These are phyloP conservation scores for Nicotiana otophora DNA, from an alignment of 257 asterid species.

Conservation along the genomic window DNA sequence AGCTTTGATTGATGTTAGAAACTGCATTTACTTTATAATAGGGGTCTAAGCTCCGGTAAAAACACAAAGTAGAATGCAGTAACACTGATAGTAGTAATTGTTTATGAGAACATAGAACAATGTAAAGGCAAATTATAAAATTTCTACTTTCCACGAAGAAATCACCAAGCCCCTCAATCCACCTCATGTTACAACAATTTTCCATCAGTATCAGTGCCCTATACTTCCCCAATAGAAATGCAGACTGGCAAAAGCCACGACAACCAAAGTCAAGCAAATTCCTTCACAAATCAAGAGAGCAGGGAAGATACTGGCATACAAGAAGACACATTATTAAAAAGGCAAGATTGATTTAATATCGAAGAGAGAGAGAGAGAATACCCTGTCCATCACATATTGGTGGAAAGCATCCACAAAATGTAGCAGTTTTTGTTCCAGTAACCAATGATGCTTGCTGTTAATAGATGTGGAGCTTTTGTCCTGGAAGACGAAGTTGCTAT, in stretches of 20 bases:
- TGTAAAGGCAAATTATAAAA: background rate
- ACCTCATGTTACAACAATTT: background rate
- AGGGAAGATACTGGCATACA: background rate
- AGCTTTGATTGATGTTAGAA: background rate
- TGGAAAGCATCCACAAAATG: constrained; percentile 98
- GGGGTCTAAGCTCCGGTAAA: background rate
- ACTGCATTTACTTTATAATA: background rate
- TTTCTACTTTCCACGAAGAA: background rate
- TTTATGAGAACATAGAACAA: background rate
- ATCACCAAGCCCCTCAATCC: background rate
- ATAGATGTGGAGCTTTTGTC: constrained; percentile 56
- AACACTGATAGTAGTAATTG: background rate
- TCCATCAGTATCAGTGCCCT: background rate
- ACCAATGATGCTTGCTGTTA: constrained; percentile 79
- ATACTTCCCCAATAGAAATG: too few species aligned
- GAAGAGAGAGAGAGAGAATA: constrained; percentile 27
- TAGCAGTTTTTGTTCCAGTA: constrained; percentile 86
- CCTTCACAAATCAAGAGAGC: background rate
- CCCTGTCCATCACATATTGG: constrained; percentile 98
- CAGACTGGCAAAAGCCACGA: too few species aligned
- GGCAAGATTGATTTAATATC: background rate
- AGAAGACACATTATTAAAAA: background rate
- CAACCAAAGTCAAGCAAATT: background rate
- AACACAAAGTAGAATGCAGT: background rate
- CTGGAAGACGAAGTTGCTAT: constrained; percentile 36